phyloP scores from a whole-genome alignment of 164 flowering plant species.

The Berberis thunbergii region DNA sequence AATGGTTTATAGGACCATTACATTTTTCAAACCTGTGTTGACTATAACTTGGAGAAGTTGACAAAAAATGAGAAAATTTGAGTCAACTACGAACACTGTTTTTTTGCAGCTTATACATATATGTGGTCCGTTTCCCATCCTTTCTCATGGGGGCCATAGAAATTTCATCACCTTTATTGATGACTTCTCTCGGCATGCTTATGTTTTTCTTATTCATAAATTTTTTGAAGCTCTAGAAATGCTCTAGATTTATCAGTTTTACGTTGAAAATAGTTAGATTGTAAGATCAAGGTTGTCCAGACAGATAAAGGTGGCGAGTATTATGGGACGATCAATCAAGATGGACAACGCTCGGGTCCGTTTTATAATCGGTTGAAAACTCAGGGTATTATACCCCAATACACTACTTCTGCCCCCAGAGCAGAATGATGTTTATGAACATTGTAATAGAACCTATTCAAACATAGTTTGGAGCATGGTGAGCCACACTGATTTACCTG shows the following conservation, averaged over 20 bases:
- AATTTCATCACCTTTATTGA: neutral
- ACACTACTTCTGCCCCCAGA: neutral
- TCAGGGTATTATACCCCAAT: neutral
- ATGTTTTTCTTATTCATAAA: neutral
- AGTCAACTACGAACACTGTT: neutral
- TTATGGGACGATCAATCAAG: conserved; percentile 1
- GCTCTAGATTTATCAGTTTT: neutral
- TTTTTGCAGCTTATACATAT: neutral
- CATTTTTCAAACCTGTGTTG: neutral
- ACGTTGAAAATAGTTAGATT: conserved; percentile 2
- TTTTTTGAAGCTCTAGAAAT: neutral
- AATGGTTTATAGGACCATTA: neutral
- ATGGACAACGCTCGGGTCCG: neutral
- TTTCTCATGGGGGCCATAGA: neutral
- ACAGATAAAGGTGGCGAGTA: conserved; percentile 7
- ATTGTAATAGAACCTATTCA: neutral
- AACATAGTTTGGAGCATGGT: neutral
- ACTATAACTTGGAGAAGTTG: neutral
- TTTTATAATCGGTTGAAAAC: neutral
- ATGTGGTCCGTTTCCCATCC: neutral
- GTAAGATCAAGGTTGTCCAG: conserved; percentile 1
- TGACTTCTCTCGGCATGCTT: neutral
- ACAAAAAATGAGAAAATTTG: neutral
- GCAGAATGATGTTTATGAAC: neutral
- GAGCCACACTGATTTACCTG: neutral